Evolutionary conservation across 441 rosid species (phyloP).

Genomic region (Adansonia grandidieri): DNA sequence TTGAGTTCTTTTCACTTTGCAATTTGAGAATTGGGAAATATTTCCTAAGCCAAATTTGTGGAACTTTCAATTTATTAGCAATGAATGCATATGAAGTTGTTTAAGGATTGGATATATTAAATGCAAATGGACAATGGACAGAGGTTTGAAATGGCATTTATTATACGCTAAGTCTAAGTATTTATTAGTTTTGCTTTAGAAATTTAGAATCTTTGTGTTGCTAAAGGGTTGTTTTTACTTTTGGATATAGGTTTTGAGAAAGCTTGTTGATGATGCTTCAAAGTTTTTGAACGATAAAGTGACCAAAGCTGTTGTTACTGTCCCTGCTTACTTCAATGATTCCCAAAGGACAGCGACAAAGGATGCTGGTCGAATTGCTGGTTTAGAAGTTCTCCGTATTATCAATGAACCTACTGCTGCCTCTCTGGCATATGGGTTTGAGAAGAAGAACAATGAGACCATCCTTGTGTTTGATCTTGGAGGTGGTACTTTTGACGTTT

Average conservation of each 20-base stretch:
- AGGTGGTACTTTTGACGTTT: conserved; percentile 81
- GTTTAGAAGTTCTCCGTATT: conserved; percentile 90
- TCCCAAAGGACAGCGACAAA: conserved; percentile 97
- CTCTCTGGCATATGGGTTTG: conserved; percentile 94
- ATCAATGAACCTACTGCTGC: conserved; percentile 98
- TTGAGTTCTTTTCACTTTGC: background rate
- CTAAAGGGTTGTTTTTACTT: background rate
- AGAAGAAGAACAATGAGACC: conserved; percentile 85
- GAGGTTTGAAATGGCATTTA: background rate
- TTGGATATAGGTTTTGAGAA: conserved; percentile 72
- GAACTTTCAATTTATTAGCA: background rate
- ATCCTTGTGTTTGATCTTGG: conserved; percentile 95
- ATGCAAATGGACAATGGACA: background rate
- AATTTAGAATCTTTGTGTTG: background rate
- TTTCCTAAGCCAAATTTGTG: background rate
- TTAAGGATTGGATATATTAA: background rate
- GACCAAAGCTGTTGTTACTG: conserved; percentile 90
- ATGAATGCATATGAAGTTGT: background rate
- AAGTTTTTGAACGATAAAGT: conserved; percentile 92
- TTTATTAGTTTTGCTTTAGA: background rate
- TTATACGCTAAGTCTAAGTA: background rate
- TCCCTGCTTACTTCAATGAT: conserved; percentile 96
- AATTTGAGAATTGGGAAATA: background rate
- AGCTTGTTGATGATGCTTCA: conserved; percentile 96
- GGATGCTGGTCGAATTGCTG: conserved; percentile 98